Conservation (phyloP, 768 basidiomycete genomes). For the Suillus weaverae region DNA sequence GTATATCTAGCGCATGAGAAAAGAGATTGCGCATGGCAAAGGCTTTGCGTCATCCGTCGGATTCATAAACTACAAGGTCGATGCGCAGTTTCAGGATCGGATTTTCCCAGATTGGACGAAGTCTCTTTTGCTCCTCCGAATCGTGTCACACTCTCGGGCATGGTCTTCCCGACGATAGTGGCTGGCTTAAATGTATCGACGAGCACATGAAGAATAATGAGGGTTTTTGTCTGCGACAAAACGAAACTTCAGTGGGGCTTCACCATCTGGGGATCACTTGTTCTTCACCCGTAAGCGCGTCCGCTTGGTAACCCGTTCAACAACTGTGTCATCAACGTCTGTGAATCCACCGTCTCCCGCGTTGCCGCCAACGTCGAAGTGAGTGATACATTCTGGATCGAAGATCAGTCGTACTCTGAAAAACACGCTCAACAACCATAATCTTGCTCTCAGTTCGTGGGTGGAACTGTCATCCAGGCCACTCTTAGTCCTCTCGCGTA, state of each 20-base stretch:
- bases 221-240: no score
- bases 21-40: no score
- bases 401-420: slow-evolving; percentile 62
- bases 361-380: no score
- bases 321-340: no score
- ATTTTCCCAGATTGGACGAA: slow-evolving; percentile 51
- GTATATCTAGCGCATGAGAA: no score
- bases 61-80: slow-evolving; percentile 46
- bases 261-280: no score
- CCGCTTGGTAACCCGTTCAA: no score
- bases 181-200: slow-evolving; percentile 19
- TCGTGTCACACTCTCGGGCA: slow-evolving; percentile 43
- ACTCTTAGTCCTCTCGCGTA: slow-evolving; percentile 56
- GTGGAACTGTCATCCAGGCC: slow-evolving; percentile 55
- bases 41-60: background rate
- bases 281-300: no score
- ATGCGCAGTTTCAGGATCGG: slow-evolving; percentile 45
- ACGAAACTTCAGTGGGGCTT: no score
- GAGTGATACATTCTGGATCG: slow-evolving; percentile 51
- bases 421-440: slow-evolving; percentile 48
- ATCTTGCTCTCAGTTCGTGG: slow-evolving; percentile 43
- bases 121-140: slow-evolving; percentile 43
- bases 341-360: no score
- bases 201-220: slow-evolving; percentile 22
- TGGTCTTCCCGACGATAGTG: no score